Evolutionary conservation across 345 rosid species (phyloP), one percentile per base, ranked within the genome.

Genomic region (Angophora floribunda): DNA sequence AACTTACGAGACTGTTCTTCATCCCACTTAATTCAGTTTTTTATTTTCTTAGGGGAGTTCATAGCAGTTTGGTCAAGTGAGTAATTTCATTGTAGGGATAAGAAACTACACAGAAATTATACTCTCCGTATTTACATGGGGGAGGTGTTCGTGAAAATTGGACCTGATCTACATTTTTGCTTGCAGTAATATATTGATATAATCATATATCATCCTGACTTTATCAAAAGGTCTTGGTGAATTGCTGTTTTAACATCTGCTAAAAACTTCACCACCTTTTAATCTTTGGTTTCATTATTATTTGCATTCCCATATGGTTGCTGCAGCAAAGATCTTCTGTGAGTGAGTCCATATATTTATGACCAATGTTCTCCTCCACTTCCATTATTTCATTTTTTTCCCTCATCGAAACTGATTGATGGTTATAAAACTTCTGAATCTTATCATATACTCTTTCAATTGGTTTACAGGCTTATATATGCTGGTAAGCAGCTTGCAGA

Each of bases 401-500:
- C 75, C 82, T 75, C 49, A 36, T 9, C 4, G 0, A 75, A 75
- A 75, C 82, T 36, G 0, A 75, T 17, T 36, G 82, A 75, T 7
- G 14, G 22, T 11, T 59, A 22, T n/a, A 47, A 26, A 75, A 36
- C 0, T 4, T 75, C 47, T 36, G 49, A 36, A 75, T 36, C 49
- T 75, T 44, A 53, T 49, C 36, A 15, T 15, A 13, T 15, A 32
- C 9, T 12, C 32, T 51, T n/a, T 50, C 0, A 82, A 1, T 28
- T 30, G 49, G 47, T 89, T 57, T 89, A 85, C 94, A 95, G 96
- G 95, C 97, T 97, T n/a, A 97, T 96, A 88, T 97, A 96, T 86
- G 98, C 97, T 0, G 99, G 99, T 4, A 98, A 96, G 93, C 98
- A 98, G 95, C 98, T 98, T 51, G 99, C 93, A 7, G 99, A 98